Percentiles rank a stretch among this genome's conserved stretches.
Conservation (phyloP, 1,284 basidiomycete species). For the Macrocybe sp. region DNA sequence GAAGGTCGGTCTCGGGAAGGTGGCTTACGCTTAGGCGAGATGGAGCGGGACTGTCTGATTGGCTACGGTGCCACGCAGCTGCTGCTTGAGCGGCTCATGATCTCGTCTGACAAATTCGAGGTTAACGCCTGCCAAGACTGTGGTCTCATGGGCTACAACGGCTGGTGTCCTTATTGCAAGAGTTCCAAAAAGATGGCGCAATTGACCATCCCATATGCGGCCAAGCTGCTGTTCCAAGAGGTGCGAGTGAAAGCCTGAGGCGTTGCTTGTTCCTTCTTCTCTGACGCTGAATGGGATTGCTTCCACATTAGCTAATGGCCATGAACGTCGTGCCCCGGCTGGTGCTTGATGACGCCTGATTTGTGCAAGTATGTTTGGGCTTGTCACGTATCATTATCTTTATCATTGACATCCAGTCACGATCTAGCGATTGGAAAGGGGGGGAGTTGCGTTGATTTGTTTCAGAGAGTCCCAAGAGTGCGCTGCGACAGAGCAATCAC, state of each 20-base stretch:
- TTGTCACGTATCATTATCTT: too few species aligned
- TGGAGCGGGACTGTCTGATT: conserved; percentile 97
- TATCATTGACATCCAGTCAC: too few species aligned
- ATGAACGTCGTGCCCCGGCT: conserved; percentile 92
- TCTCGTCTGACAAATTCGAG: conserved; percentile 96
- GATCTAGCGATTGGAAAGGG: too few species aligned
- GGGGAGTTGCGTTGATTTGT: too few species aligned
- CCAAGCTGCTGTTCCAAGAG: conserved; percentile 97
- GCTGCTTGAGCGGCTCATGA: conserved; percentile 95
- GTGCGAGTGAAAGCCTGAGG: conserved; percentile 35
- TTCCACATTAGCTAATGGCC: conserved; percentile 69
- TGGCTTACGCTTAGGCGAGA: conserved; percentile 95
- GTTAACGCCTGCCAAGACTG: conserved; percentile 95
- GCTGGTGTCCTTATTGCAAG: conserved; percentile 96
- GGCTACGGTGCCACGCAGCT: conserved; percentile 97
- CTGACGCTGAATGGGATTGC: conserved; percentile 4
- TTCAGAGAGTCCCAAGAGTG: too few species aligned
- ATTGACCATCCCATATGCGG: conserved; percentile 97
- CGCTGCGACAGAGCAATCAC: too few species aligned
- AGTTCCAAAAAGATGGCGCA: conserved; percentile 94
- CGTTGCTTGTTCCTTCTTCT: neutral
- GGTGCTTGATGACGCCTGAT: conserved; percentile 75
- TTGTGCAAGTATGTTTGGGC: too few species aligned
- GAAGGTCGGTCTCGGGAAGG: conserved; percentile 98
- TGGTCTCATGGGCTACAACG: conserved; percentile 95